These are phyloP conservation scores for Alternaria brassicicola DNA, from an alignment of 2,329 filamentous ascomycete species.

Conservation along the genomic window DNA sequence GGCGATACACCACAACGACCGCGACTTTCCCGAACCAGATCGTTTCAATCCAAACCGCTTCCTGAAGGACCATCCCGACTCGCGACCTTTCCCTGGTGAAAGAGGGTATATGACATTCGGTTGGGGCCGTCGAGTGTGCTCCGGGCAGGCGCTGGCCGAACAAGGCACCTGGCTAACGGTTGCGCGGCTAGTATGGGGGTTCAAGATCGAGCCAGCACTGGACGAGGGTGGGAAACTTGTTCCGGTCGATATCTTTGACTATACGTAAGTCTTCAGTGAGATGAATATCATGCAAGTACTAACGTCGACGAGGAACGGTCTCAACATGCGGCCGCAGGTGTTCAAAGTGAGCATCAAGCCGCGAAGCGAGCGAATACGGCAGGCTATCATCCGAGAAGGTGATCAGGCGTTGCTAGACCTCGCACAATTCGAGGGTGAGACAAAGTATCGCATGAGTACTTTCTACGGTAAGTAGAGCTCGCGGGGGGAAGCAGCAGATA, in stretches of 20 bases:
- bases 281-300: neutral
- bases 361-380: conserved; percentile 55
- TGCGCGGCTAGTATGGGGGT: conserved; percentile 64
- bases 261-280: conserved; percentile 51
- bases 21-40: conserved; percentile 47
- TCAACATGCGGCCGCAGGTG: conserved; percentile 64
- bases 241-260: conserved; percentile 63
- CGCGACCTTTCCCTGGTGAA: conserved; percentile 46
- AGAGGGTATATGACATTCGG: conserved; percentile 63
- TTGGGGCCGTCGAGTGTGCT: conserved; percentile 63
- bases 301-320: conserved; percentile 54
- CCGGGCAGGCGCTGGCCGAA: conserved; percentile 64
- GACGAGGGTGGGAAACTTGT: conserved; percentile 54
- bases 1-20: conserved; percentile 50
- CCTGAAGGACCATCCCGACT: conserved; percentile 36
- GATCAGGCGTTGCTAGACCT: conserved; percentile 59
- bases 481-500: neutral
- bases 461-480: conserved; percentile 29
- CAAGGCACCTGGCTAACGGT: conserved; percentile 66
- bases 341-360: conserved; percentile 62
- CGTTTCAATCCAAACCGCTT: conserved; percentile 45
- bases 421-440: conserved; percentile 61
- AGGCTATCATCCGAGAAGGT: conserved; percentile 61
- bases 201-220: conserved; percentile 55
- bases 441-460: conserved; percentile 60